Evolutionary conservation across 768 basidiomycete species (phyloP), one percentile per base, ranked within the genome.

Genomic region (Psilocybe subaeruginosa): DNA sequence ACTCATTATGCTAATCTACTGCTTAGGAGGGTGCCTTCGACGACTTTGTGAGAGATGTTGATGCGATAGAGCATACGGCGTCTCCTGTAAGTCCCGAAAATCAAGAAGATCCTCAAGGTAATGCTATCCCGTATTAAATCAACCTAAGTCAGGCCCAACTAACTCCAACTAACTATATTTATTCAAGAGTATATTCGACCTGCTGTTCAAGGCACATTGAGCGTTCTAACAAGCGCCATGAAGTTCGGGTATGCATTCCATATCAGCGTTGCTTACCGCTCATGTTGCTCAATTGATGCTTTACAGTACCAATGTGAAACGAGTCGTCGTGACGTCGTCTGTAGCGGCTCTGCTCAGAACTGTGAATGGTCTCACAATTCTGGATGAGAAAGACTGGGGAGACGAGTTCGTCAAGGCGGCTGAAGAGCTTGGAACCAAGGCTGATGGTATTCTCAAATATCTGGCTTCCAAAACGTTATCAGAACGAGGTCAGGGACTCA

Each of bases 41-140:
- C 70, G 85, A 91, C 52, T 90, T 86, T 0, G 89, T 93, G 61
- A 83, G 86, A 70, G 89, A 82, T 1, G 85, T 93, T 7, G 86
- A 91, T 62, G 92, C 82, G 0, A 83, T 94, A 55, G 80, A 78
- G 45, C 91, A 92, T 68, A 85, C 80, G 4, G 89, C 89, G 0
- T 90, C 89, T 2, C 90, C 90, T 0, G 79, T 86, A 2, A 31
- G 17, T 66, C 80, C 59, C 62, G 76, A 46, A 72, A 78, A 2
- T 76, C 75, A 3, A 72, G 52, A 52, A 16, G 79, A 87, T 45
- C 83, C 82, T 2, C 60, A 73, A 63, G 73, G 74, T 71, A 59
- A 16, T 23, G 23, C 23, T 23, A 23, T 23, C 23, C 23, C 23
- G 23, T 23, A 23, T 2, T 23, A 23, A 23, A 23, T 23, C 23